Base-by-base conservation (phyloP, 352 stramenopile species). In the Phytophthora tentaculata region DNA sequence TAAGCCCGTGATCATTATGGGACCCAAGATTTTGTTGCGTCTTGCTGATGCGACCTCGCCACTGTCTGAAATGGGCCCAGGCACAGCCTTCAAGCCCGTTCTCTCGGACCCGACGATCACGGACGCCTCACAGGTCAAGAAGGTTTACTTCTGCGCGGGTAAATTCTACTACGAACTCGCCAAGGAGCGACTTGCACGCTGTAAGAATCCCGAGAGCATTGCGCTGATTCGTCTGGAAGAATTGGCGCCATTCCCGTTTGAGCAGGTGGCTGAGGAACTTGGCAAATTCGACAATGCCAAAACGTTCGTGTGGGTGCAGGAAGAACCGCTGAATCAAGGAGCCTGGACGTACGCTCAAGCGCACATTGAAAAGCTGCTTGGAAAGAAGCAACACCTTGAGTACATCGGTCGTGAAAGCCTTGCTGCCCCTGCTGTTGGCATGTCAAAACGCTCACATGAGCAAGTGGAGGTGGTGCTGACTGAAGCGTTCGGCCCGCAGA, bases 131-230 rank as follows among this genome's bases (percentile, higher is more conserved):
- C 73, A 85, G 47, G 82, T 96, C 35, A 86, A 87, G 64, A 84
- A 79, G 35, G 73, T 96, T 3, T 77, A 91, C 55, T 90, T 94
- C 50, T 92, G 86, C 68, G 92, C 86, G 13, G 88, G 86, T 26
- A 96, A 96, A 28, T 88, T 96, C 56, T 96, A 92, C 72, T 96
- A 96, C 61, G 88, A 96, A 23, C 76, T 96, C 14, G 79, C 88
- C 26, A 86, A 84, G 58, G 83, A 91, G 51, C 83, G 86, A 16
- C 73, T 76, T 51, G 71, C 67, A 9, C 83, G 80, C 17, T 70
- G 73, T n/a, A 77, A 71, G 20, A 67, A 78, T 37, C 71, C 79
- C 0, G 67, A 84, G 5, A 77, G 81, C 37, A 81, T 90, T 43
- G 86, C 86, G 19, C 86, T 96, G 39, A 61, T 94, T 26, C 86